Evolutionary conservation across 345 rosid genomes (phyloP).

Genomic region (Diplotaxis tenuifolia): DNA sequence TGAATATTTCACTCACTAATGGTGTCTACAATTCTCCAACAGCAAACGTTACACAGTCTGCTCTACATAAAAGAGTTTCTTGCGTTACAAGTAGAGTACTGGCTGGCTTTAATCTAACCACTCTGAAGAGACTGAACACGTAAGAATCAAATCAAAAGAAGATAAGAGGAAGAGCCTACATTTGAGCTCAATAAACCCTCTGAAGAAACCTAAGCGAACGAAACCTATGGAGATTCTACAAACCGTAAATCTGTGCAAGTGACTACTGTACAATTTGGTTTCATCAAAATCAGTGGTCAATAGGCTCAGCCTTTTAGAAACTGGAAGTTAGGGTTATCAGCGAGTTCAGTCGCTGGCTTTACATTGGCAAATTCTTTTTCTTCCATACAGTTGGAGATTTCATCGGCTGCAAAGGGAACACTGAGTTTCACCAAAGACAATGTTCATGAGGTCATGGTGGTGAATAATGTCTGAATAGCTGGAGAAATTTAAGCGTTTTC

Average conservation of each 20-base stretch:
- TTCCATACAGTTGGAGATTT: conserved; percentile 48
- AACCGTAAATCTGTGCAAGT: conserved; percentile 19
- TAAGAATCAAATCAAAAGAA: background rate
- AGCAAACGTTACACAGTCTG: background rate
- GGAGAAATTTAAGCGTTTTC: background rate
- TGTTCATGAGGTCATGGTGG: background rate
- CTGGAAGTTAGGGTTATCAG: conserved; percentile 68
- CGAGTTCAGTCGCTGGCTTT: conserved; percentile 63
- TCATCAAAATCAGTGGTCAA: conserved; percentile 16
- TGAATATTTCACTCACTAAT: background rate
- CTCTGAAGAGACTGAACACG: background rate
- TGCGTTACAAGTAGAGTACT: conserved; percentile 5
- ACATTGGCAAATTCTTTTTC: conserved; percentile 64
- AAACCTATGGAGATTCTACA: conserved; percentile 29
- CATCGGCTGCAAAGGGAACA: conserved; percentile 80
- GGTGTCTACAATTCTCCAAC: background rate
- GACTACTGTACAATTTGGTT: conserved; percentile 30
- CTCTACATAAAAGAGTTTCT: conserved; percentile 14
- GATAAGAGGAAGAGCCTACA: background rate
- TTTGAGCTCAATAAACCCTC: background rate
- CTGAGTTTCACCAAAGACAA: conserved; percentile 41
- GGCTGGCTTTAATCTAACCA: conserved; percentile 7
- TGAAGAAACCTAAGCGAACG: conserved; percentile 6
- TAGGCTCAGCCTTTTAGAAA: conserved; percentile 61
- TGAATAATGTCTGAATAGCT: background rate